Evolutionary conservation across 805 yeast genomes (phyloP), one percentile per base, ranked within the genome.

Genomic region (Candida orba): DNA sequence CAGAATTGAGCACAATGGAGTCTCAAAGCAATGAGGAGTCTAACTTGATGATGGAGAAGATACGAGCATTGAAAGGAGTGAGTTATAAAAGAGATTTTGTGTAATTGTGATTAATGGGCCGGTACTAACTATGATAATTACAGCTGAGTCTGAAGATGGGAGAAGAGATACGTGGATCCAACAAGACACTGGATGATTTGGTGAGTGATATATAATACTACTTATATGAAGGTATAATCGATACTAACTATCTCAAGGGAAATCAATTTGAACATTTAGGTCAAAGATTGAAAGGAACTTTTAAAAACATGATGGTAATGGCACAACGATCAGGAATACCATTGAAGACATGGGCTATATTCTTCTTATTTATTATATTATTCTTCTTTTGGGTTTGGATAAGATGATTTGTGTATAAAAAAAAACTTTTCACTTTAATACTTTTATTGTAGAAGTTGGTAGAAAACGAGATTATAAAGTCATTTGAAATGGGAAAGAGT

Each of bases 291-390:
- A 75, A 73, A 48, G 67, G 65, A 39, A 80, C 83, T 3, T 72
- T 73, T 62, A 66, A 65, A 39, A 68, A 74, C 34, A 77, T 82
- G 85, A 62, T 76, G 62, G 62, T 68, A 3, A 78, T 83, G 78
- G 86, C 85, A 4, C 73, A 76, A 49, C 70, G 67, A 50, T 71
- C 82, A 10, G 82, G 85, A 10, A 72, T 81, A n/a, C 68, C 83
- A 45, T 68, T 83, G 69, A 73, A 76, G 46, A 68, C 73, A 7
- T 81, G 90, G 90, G 62, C 78, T 3, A 42, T 61, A 2, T 69
- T 76, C 39, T 71, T 75, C 49, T 66, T 63, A 24, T 57, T 79
- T 41, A 64, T 80, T 3, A 66, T 71, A 37, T 48, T 79, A 32
- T 63, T 78, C 51, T 77, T 77, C 59, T 68, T 75, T 50, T 63